These are phyloP conservation scores for Plantago elongata DNA, from an alignment of 257 asterid species.

Conservation along the genomic window DNA sequence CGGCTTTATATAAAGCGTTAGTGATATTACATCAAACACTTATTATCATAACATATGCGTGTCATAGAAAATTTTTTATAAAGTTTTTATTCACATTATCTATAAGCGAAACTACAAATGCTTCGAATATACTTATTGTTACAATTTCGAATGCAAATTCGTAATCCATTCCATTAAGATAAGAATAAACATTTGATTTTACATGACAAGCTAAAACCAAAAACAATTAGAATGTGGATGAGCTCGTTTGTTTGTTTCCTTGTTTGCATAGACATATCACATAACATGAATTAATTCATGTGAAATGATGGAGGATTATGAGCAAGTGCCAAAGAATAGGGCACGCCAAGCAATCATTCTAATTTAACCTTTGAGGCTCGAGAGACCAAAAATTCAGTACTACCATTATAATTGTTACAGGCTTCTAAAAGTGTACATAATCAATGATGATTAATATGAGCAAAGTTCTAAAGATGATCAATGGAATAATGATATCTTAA, in stretches of 20 bases:
- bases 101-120: no score
- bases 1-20: no score
- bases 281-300: neutral
- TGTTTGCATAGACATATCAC: neutral
- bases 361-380: slow-evolving; percentile 24
- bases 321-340: slow-evolving; percentile 17
- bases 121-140: no score
- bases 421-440: neutral
- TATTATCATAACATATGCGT: no score
- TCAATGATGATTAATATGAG: slow-evolving; percentile 6
- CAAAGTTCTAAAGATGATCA: slow-evolving; percentile 17
- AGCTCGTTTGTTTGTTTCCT: neutral
- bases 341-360: slow-evolving; percentile 38
- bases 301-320: slow-evolving; percentile 17
- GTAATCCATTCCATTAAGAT: neutral
- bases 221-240: neutral
- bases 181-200: neutral
- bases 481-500: neutral
- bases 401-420: slow-evolving; percentile 4
- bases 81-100: no score
- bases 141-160: no score
- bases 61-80: no score
- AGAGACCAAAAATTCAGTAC: slow-evolving; percentile 13
- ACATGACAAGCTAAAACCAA: neutral
- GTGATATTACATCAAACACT: no score